Conservation (phyloP, 371 early-diverging fungal genomes). For the Rhizopus sp. region DNA sequence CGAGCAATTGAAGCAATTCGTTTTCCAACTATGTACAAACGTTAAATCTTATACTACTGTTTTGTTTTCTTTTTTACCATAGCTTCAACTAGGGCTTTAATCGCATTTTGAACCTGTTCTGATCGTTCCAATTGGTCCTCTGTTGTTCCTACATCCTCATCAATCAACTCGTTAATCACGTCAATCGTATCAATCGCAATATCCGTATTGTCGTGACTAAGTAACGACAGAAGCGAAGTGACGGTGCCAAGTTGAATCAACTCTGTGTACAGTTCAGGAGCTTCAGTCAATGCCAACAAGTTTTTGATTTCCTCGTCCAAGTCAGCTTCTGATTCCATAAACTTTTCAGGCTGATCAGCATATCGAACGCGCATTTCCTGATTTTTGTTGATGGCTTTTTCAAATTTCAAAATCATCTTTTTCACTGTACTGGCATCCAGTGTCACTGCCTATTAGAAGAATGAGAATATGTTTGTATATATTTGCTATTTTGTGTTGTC, state of each 20-base stretch:
- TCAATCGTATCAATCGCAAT: constrained; percentile 86
- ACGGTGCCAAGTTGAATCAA: constrained; percentile 72
- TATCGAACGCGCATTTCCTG: constrained; percentile 84
- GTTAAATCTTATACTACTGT: not conserved
- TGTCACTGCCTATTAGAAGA: constrained; percentile 40
- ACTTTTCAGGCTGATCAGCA: constrained; percentile 77
- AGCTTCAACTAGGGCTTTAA: constrained; percentile 69
- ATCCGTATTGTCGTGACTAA: constrained; percentile 94
- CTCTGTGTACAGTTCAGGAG: constrained; percentile 77
- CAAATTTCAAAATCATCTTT: constrained; percentile 79
- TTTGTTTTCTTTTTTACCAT: constrained; percentile 51
- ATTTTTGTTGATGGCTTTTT: constrained; percentile 85
- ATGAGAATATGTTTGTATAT: not conserved
- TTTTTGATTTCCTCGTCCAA: constrained; percentile 87
- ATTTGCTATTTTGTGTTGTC: no score
- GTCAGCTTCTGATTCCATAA: constrained; percentile 94
- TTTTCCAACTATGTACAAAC: constrained; percentile 56
- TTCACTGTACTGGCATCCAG: constrained; percentile 70
- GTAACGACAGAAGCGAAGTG: constrained; percentile 66
- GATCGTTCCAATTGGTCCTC: constrained; percentile 62
- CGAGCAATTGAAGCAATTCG: constrained; percentile 74
- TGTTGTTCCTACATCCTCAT: constrained; percentile 80
- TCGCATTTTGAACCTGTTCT: constrained; percentile 65
- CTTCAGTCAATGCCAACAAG: constrained; percentile 72
- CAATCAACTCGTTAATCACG: constrained; percentile 85